phyloP scores from a whole-genome alignment of 1,284 basidiomycete genomes.

The Vanrija sp. region DNA sequence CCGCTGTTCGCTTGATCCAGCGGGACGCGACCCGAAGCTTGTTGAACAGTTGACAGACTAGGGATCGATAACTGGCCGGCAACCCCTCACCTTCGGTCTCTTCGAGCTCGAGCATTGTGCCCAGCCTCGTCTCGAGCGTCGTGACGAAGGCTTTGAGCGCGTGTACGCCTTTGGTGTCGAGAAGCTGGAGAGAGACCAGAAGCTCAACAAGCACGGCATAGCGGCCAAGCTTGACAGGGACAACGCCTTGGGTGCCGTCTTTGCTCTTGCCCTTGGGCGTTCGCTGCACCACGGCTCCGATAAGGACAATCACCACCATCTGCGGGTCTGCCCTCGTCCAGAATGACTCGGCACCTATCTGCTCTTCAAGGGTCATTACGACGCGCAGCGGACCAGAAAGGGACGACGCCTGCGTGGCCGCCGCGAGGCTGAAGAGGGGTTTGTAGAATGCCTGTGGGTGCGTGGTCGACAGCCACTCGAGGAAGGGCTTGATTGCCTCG shows the following conservation, averaged over 20 bases:
- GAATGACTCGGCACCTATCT: slow-evolving; percentile 56
- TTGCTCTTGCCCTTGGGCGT: slow-evolving; percentile 42
- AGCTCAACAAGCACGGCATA: slow-evolving; percentile 63
- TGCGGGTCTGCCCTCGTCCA: slow-evolving; percentile 66
- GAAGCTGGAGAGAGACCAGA: slow-evolving; percentile 51
- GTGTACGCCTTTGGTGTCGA: neutral
- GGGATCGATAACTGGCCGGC: slow-evolving; percentile 26
- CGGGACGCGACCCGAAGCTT: slow-evolving; percentile 17
- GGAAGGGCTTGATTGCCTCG: slow-evolving; percentile 18
- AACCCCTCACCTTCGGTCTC: slow-evolving; percentile 44
- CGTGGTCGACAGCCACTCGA: slow-evolving; percentile 20
- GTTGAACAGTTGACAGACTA: slow-evolving; percentile 29
- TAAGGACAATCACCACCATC: slow-evolving; percentile 67
- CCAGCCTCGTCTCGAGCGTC: slow-evolving; percentile 59
- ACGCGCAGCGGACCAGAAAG: slow-evolving; percentile 60
- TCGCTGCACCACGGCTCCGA: slow-evolving; percentile 29
- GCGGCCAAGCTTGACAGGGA: slow-evolving; percentile 61
- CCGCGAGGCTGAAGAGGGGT: slow-evolving; percentile 66
- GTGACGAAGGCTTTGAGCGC: slow-evolving; percentile 52
- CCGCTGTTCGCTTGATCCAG: slow-evolving; percentile 9
- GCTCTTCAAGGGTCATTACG: slow-evolving; percentile 55
- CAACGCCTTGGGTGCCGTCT: slow-evolving; percentile 46
- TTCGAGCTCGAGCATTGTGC: slow-evolving; percentile 60
- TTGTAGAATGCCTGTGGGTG: slow-evolving; percentile 69
- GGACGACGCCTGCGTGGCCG: slow-evolving; percentile 58